phyloP scores from a whole-genome alignment of 768 basidiomycete species.

The Agaricus bisporus region DNA sequence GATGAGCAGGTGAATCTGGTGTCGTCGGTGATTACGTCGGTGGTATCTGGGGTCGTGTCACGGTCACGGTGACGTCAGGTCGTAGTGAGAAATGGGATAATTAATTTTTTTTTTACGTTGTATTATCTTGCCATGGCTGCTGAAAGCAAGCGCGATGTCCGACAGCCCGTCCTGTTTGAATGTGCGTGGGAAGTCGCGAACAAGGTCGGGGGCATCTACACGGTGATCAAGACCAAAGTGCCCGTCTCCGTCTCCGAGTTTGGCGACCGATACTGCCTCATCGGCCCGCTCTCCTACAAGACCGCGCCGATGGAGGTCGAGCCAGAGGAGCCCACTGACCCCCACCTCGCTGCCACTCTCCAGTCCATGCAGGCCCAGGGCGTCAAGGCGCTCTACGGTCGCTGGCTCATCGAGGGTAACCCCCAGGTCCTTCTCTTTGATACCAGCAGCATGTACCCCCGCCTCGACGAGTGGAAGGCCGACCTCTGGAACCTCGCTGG shows the following conservation, averaged over 20 bases:
- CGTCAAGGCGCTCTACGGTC: constrained; percentile 90
- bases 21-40: constrained; percentile 29
- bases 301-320: constrained; percentile 99
- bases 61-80: constrained; percentile 21
- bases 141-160: constrained; percentile 61
- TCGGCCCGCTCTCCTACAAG: constrained; percentile 98
- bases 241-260: constrained; percentile 97
- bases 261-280: constrained; percentile 91
- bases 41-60: constrained; percentile 20
- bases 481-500: constrained; percentile 98
- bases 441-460: constrained; percentile 79
- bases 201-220: constrained; percentile 99
- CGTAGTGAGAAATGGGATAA: constrained; percentile 9
- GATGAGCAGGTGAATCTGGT: constrained; percentile 32
- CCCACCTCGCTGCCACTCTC: constrained; percentile 68
- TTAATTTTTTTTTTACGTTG: constrained; percentile 12
- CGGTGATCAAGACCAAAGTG: constrained; percentile 99
- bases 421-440: constrained; percentile 96
- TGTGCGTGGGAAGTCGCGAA: constrained; percentile 98
- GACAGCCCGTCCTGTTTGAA: constrained; percentile 82
- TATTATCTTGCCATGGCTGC: constrained; percentile 21
- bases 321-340: constrained; percentile 80
- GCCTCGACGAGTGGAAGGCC: constrained; percentile 97
- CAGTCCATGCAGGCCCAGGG: constrained; percentile 84
- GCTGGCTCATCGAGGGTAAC: constrained; percentile 97